Evolutionary conservation across 495 filamentous ascomycete species (phyloP).

Genomic region (Aspergillus indologenus): DNA sequence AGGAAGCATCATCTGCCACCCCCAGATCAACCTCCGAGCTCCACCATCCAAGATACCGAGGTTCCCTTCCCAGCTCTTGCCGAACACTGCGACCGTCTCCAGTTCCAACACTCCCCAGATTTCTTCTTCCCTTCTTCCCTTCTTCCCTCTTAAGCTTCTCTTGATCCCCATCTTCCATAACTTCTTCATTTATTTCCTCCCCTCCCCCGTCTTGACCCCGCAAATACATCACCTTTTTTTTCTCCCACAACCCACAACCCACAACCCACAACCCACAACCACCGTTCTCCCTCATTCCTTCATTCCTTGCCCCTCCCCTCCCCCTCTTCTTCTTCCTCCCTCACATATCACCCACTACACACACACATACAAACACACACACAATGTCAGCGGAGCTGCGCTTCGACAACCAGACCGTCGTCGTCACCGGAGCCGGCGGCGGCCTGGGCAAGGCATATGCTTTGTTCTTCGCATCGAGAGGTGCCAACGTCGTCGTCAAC

Average conservation of each 20-base stretch:
- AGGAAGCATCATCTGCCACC: conserved; percentile 27
- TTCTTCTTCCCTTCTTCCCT: conserved; percentile 26
- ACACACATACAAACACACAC: conserved; percentile 20
- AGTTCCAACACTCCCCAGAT: conserved; percentile 20
- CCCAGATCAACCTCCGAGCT: conserved; percentile 25
- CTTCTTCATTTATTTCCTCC: neutral
- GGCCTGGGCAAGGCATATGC: conserved; percentile 92
- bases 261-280: conserved; percentile 3
- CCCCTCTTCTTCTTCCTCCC: conserved; percentile 13
- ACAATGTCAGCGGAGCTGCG: conserved; percentile 72
- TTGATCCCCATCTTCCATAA: conserved; percentile 2
- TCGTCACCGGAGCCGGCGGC: conserved; percentile 95
- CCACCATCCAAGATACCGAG: conserved; percentile 43
- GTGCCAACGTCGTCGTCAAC: conserved; percentile 96
- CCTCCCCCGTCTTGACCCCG: conserved; percentile 4
- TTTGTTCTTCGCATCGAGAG: conserved; percentile 84
- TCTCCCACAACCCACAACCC: conserved; percentile 14
- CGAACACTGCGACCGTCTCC: conserved; percentile 35
- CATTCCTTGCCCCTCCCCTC: conserved; percentile 4
- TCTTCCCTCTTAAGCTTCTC: conserved; percentile 25
- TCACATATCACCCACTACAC: conserved; percentile 3
- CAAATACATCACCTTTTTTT: conserved; percentile 18
- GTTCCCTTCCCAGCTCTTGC: conserved; percentile 31
- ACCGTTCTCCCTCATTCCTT: neutral
- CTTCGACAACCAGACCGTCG: conserved; percentile 94